phyloP scores from a whole-genome alignment of 306 rosid species.

The Canavalia ensiformis region DNA sequence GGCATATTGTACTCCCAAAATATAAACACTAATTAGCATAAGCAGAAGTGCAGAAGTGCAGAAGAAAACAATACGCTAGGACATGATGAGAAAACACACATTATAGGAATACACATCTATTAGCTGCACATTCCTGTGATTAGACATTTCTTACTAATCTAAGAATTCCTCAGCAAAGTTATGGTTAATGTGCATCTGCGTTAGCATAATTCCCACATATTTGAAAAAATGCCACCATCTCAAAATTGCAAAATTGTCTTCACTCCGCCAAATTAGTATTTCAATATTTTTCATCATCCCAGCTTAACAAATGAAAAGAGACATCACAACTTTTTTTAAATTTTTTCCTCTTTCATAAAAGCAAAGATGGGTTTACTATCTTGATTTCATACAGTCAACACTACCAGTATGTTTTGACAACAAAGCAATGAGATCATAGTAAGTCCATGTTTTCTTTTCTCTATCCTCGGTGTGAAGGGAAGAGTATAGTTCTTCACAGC shows the following conservation, averaged over 20 bases:
- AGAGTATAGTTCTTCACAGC: conserved; percentile 64
- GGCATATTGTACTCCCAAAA: background rate
- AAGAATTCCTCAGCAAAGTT: background rate
- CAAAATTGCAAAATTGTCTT: background rate
- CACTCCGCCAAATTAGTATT: background rate
- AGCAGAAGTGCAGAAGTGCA: background rate
- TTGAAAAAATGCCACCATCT: background rate
- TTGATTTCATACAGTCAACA: conserved; percentile 29
- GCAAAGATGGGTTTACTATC: conserved; percentile 9
- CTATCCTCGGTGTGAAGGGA: conserved; percentile 61
- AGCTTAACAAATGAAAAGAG: conserved; percentile 20
- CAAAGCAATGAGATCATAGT: conserved; percentile 61
- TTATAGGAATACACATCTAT: background rate
- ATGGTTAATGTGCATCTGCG: background rate
- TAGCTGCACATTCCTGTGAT: background rate
- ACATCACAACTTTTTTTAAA: background rate
- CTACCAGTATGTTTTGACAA: conserved; percentile 46
- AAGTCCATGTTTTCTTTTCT: conserved; percentile 65
- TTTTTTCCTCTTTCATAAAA: background rate
- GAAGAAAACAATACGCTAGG: background rate
- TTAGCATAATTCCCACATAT: background rate
- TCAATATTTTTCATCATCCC: background rate
- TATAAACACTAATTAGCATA: background rate
- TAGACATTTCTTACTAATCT: background rate
- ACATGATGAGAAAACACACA: background rate